Evolutionary conservation across 176 grass and related monocot species (phyloP).

Genomic region (Poa pratensis): DNA sequence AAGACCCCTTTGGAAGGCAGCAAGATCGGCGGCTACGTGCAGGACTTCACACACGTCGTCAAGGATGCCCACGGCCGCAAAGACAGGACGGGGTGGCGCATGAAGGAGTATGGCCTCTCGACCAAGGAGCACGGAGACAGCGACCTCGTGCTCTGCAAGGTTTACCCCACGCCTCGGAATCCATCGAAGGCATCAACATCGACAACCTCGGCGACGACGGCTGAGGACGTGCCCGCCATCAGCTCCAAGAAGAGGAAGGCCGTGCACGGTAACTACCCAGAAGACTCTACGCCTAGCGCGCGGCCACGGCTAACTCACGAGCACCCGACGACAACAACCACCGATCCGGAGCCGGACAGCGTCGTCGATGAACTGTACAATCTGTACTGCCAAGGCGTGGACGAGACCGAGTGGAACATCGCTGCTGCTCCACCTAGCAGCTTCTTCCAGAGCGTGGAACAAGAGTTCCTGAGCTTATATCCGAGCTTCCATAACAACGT

Average conservation of each 20-base stretch:
- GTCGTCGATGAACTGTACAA: too few species aligned
- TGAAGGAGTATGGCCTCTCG: slow-evolving; percentile 8
- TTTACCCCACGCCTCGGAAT: background rate
- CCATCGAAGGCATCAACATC: background rate
- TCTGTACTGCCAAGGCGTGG: too few species aligned
- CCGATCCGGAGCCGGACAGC: too few species aligned
- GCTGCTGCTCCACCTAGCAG: too few species aligned
- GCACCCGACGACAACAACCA: background rate
- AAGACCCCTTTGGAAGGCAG: background rate
- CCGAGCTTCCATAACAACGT: too few species aligned
- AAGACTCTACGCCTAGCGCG: background rate
- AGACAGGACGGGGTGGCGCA: background rate
- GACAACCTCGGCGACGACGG: background rate
- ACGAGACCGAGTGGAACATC: too few species aligned
- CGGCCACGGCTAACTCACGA: background rate
- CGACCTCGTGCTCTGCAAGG: background rate
- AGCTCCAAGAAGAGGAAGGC: background rate
- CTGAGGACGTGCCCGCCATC: background rate
- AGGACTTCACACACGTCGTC: background rate
- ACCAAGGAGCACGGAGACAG: background rate
- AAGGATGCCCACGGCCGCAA: background rate
- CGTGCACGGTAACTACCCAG: background rate
- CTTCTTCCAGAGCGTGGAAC: too few species aligned
- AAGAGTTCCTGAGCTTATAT: too few species aligned
- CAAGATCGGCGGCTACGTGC: background rate